Evolutionary conservation across 2,329 filamentous ascomycete genomes (phyloP).

Genomic region (Truncatella angustata): DNA sequence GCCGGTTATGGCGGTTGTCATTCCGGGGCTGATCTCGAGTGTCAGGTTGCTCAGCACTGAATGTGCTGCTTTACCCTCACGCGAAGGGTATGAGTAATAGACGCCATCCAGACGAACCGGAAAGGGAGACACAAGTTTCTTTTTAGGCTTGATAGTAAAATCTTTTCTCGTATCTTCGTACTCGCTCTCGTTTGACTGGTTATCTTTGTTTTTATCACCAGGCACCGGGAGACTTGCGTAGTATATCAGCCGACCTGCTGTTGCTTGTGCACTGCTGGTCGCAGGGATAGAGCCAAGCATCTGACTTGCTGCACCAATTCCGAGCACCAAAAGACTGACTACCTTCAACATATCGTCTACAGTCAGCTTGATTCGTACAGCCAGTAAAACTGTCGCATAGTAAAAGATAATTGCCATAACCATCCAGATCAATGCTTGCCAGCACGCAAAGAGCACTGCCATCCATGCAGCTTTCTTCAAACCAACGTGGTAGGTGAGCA

Average conservation of each 20-base stretch:
- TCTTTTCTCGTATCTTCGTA: conserved; percentile 9
- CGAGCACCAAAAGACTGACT: conserved; percentile 81
- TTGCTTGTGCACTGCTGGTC: conserved; percentile 70
- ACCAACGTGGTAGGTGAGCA: conserved; percentile 57
- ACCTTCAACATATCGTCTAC: conserved; percentile 64
- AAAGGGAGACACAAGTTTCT: conserved; percentile 33
- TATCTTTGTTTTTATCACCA: background rate
- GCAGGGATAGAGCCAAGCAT: conserved; percentile 78
- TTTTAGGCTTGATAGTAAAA: conserved; percentile 30
- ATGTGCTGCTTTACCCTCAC: conserved; percentile 37
- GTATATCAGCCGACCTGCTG: conserved; percentile 69
- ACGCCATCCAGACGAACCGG: conserved; percentile 56
- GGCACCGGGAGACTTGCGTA: conserved; percentile 60
- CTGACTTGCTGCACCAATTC: conserved; percentile 68
- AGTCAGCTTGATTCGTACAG: conserved; percentile 38
- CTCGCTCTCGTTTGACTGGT: background rate
- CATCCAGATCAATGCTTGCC: conserved; percentile 69
- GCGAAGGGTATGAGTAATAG: conserved; percentile 68
- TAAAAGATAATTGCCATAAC: conserved; percentile 80
- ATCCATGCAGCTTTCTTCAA: conserved; percentile 64
- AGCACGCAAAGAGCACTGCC: conserved; percentile 74
- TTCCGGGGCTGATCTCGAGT: conserved; percentile 61
- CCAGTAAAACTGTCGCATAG: conserved; percentile 69
- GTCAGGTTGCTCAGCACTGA: conserved; percentile 62
- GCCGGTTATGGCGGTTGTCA: conserved; percentile 76